Evolutionary conservation across 225 moss, liverwort and hornwort genomes (phyloP), one percentile per base, ranked within the genome.

Genomic region (Anthoceros angustus): DNA sequence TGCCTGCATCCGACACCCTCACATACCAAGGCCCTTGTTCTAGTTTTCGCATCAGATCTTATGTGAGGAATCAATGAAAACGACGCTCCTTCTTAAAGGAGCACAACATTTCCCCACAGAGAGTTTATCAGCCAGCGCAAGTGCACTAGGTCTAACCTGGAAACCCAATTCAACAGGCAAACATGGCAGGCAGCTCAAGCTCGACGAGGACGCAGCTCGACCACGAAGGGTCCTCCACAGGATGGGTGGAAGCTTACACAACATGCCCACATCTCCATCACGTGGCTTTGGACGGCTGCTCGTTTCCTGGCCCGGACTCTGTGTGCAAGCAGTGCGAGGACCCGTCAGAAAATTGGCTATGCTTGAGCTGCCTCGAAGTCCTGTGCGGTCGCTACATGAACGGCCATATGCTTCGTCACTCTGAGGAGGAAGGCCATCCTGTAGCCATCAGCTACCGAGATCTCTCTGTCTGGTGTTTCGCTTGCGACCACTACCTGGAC

Each of bases 401-500:
- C 69, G 82, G 68, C 40, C 85, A 85, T 74, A 85, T 85, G 85
- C 70, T 85, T 62, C 79, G 77, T 23, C 84, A 85, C 74, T 82
- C 70, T 39, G 73, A 75, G 68, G 75, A 77, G 42, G 61, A 75
- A 62, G 72, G 50, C 63, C 84, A 85, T 75, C 79, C 82, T 49
- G 50, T 85, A 21, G 82, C 84, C 63, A 73, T 77, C 23, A 81
- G 82, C 9, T 85, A 79, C 20, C 75, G 79, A 81, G 77, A 85
- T 65, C 75, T 82, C 72, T 85, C 85, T 39, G 82, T 85, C 41
- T 85, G 85, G 85, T 85, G 85, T 64, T 85, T 85, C 61, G 74
- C 77, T 62, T 85, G 85, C 43, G 79, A 82, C 21, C 79, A 80
- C 68, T 85, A 85, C 41, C 60, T 85, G 77, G 85, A 85, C 74